phyloP scores from a whole-genome alignment of 2,329 filamentous ascomycete genomes.

The Thermoascus crustaceus region DNA sequence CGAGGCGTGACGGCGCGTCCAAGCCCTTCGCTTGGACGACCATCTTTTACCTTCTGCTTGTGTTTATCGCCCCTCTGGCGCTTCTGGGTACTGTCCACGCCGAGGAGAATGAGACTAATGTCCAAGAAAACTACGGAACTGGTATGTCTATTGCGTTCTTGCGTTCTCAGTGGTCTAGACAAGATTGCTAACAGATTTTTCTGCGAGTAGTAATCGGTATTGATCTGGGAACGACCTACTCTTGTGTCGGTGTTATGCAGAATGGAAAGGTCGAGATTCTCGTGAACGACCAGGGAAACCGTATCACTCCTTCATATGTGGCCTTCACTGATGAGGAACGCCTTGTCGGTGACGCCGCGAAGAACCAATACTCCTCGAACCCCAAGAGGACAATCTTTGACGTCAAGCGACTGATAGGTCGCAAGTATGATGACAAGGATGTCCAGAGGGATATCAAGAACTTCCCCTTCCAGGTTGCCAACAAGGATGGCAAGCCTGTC shows the following conservation, averaged over 20 bases:
- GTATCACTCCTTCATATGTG: conserved; percentile 91
- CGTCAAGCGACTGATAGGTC: conserved; percentile 78
- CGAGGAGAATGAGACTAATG: conserved; percentile 58
- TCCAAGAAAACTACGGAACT: conserved; percentile 68
- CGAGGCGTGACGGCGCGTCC: conserved; percentile 51
- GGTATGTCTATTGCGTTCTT: conserved; percentile 32
- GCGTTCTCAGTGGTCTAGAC: conserved; percentile 1
- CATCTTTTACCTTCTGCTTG: conserved; percentile 82
- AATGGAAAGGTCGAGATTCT: conserved; percentile 93
- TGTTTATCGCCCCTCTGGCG: conserved; percentile 76
- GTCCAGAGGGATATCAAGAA: conserved; percentile 94
- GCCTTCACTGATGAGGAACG: conserved; percentile 96
- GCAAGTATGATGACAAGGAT: conserved; percentile 75
- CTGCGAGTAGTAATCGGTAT: conserved; percentile 69
- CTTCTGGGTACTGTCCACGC: conserved; percentile 70
- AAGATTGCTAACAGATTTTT: conserved; percentile 8
- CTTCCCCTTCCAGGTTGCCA: conserved; percentile 91
- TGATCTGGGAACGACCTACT: conserved; percentile 82
- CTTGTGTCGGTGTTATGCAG: conserved; percentile 91
- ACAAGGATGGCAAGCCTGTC: conserved; percentile 82
- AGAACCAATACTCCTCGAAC: conserved; percentile 86
- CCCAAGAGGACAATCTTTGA: conserved; percentile 69
- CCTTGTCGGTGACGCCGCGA: conserved; percentile 92
- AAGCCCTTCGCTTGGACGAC: conserved; percentile 77
- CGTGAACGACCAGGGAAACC: conserved; percentile 94